Evolutionary conservation across 495 filamentous ascomycete species (phyloP).

Genomic region (Neurospora discreta): DNA sequence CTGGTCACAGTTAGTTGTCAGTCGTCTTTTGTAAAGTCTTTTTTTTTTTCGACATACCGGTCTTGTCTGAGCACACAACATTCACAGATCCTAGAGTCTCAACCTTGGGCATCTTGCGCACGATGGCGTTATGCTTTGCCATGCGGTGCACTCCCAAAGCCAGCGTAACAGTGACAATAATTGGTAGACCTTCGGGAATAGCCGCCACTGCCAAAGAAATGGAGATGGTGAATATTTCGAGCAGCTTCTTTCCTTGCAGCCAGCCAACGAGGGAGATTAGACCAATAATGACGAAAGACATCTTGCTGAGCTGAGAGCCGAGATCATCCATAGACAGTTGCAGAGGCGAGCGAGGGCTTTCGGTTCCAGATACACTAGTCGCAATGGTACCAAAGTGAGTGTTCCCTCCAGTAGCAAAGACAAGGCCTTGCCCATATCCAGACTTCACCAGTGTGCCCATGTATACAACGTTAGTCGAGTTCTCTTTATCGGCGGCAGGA

Average conservation of each 20-base stretch:
- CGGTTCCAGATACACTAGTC: conserved; percentile 81
- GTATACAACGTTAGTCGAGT: conserved; percentile 72
- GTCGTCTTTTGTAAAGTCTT: neutral
- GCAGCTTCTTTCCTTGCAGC: conserved; percentile 72
- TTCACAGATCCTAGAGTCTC: conserved; percentile 97
- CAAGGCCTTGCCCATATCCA: conserved; percentile 90
- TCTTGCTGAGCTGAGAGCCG: conserved; percentile 86
- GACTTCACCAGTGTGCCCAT: conserved; percentile 97
- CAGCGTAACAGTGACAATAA: conserved; percentile 94
- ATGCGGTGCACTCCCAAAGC: conserved; percentile 91
- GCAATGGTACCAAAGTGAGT: conserved; percentile 98
- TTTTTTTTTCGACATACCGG: conserved; percentile 34
- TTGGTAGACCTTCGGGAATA: conserved; percentile 93
- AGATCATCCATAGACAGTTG: conserved; percentile 96
- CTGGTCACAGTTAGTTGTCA: conserved; percentile 19
- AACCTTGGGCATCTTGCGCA: conserved; percentile 88
- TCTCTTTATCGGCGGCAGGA: conserved; percentile 17
- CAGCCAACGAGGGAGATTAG: conserved; percentile 84
- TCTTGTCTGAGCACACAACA: conserved; percentile 98
- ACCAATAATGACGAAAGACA: conserved; percentile 89
- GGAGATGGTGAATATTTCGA: conserved; percentile 96
- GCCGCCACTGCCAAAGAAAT: conserved; percentile 94
- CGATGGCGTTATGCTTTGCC: conserved; percentile 87
- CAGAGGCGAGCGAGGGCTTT: conserved; percentile 85
- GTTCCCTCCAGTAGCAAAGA: conserved; percentile 82